A percentile compares a stretch with the other conserved stretches of the same genome.
Evolutionary conservation across 768 basidiomycete genomes (phyloP).

Genomic region (Dacryopinax spathularia): DNA sequence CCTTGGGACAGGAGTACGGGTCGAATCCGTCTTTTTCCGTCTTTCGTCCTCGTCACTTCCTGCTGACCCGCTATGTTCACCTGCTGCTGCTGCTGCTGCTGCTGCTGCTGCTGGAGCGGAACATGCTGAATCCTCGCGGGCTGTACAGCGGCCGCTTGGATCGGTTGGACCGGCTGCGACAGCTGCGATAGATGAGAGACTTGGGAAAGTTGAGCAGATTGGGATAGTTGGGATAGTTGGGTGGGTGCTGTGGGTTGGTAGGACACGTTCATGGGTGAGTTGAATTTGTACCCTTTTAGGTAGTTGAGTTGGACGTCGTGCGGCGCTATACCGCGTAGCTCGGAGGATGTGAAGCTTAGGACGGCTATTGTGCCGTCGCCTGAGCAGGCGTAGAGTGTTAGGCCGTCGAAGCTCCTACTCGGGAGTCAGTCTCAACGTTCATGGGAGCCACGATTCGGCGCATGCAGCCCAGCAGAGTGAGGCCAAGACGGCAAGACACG

Average conservation of each 20-base stretch:
- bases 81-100: slow-evolving; percentile 4
- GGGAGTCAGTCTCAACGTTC: background rate
- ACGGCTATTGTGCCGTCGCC: slow-evolving; percentile 90
- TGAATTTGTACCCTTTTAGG: slow-evolving; percentile 66
- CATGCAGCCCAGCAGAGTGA: too few relatives aligned
- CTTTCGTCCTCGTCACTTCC: slow-evolving; percentile 19
- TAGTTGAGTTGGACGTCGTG: slow-evolving; percentile 62
- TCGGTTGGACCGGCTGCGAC: background rate
- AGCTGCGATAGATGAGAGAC: too few relatives aligned
- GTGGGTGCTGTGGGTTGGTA: slow-evolving; percentile 18
- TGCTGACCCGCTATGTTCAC: slow-evolving; percentile 11
- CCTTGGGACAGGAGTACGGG: slow-evolving; percentile 21
- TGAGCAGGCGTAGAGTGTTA: slow-evolving; percentile 84
- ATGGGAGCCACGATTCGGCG: too few relatives aligned
- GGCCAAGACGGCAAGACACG: too few relatives aligned
- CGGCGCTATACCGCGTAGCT: slow-evolving; percentile 68
- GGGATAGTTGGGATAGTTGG: slow-evolving; percentile 21
- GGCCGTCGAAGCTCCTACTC: slow-evolving; percentile 78
- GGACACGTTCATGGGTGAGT: background rate
- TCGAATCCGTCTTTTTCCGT: slow-evolving; percentile 50
- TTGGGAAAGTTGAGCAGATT: slow-evolving; percentile 13
- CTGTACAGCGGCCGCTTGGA: background rate
- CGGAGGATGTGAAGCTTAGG: slow-evolving; percentile 60
- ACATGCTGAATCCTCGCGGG: background rate
- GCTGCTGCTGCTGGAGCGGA: slow-evolving; percentile 6